These are phyloP conservation scores for Entomortierella chlamydospora DNA, from an alignment of 192 early-diverging fungal genomes.

Conservation along the genomic window DNA sequence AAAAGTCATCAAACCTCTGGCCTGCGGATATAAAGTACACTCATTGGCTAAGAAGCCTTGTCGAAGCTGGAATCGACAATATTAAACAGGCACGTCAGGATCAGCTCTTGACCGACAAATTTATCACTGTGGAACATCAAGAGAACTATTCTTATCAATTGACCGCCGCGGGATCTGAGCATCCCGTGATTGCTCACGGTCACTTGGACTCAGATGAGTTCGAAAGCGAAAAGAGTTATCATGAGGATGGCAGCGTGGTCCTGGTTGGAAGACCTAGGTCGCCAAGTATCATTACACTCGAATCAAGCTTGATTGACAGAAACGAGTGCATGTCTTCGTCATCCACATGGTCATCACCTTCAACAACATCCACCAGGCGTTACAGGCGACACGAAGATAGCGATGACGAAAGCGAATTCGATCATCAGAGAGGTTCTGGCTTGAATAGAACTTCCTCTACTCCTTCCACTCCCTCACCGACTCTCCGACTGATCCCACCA, in stretches of 20 bases:
- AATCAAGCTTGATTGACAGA: constrained; percentile 31
- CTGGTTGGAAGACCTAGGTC: constrained; percentile 25
- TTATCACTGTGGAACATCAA: constrained; percentile 7
- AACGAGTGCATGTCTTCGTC: constrained; percentile 36
- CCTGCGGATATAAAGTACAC: constrained; percentile 32
- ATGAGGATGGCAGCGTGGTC: constrained; percentile 27
- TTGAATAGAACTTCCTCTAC: not conserved
- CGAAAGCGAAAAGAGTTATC: constrained; percentile 20
- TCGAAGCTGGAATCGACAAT: constrained; percentile 25
- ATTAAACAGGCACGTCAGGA: constrained; percentile 36
- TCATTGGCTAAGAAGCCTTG: constrained; percentile 28
- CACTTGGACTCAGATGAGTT: not conserved
- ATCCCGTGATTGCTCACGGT: not conserved
- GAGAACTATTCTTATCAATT: not conserved
- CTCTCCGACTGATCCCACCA: constrained; percentile 44
- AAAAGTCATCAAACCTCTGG: constrained; percentile 1
- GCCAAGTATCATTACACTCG: constrained; percentile 30
- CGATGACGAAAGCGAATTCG: not conserved
- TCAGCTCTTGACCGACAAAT: constrained; percentile 28
- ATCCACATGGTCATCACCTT: constrained; percentile 15
- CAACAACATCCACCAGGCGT: constrained; percentile 8
- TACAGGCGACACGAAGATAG: not conserved
- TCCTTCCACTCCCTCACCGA: constrained; percentile 45
- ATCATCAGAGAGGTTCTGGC: not conserved
- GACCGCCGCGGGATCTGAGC: not conserved